Conservation (phyloP, 176 grass and related monocot species). For the Musa beccarii region DNA sequence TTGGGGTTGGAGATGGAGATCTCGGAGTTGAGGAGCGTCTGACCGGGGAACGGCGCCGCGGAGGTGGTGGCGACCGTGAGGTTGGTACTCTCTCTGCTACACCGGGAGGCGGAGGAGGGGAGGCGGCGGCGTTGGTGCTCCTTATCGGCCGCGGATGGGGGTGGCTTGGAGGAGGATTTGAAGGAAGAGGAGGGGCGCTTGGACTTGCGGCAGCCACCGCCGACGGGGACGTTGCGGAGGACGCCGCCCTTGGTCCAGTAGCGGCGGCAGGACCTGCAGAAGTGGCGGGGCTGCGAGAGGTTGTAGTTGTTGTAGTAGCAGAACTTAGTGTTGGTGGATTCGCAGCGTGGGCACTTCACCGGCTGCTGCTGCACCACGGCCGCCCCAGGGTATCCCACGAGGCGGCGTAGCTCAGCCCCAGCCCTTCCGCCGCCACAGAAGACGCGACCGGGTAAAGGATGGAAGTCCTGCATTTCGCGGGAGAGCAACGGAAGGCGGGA, state of each 20-base stretch:
- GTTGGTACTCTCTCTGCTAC: slow-evolving; percentile 13
- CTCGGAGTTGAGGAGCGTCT: background rate
- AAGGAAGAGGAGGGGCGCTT: slow-evolving; percentile 4
- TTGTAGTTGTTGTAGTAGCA: slow-evolving; percentile 52
- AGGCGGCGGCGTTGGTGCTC: background rate
- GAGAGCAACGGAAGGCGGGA: background rate
- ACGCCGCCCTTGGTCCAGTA: slow-evolving; percentile 49
- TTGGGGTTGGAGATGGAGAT: background rate
- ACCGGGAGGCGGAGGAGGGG: background rate
- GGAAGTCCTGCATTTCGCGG: slow-evolving; percentile 3
- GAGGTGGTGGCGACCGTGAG: slow-evolving; percentile 2
- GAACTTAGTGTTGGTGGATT: slow-evolving; percentile 34
- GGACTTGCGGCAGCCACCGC: slow-evolving; percentile 30
- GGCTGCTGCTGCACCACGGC: background rate
- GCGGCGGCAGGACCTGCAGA: slow-evolving; percentile 35
- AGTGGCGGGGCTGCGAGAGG: slow-evolving; percentile 44
- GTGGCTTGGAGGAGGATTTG: slow-evolving; percentile 14
- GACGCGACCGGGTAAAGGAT: background rate
- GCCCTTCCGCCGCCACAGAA: background rate
- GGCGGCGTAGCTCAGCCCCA: background rate
- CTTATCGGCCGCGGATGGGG: slow-evolving; percentile 1
- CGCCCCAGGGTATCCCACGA: background rate
- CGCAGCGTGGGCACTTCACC: slow-evolving; percentile 20
- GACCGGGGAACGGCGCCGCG: background rate
- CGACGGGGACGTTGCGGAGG: slow-evolving; percentile 40